phyloP scores from a whole-genome alignment of 352 stramenopile species.

The Pythium dissotocum region DNA sequence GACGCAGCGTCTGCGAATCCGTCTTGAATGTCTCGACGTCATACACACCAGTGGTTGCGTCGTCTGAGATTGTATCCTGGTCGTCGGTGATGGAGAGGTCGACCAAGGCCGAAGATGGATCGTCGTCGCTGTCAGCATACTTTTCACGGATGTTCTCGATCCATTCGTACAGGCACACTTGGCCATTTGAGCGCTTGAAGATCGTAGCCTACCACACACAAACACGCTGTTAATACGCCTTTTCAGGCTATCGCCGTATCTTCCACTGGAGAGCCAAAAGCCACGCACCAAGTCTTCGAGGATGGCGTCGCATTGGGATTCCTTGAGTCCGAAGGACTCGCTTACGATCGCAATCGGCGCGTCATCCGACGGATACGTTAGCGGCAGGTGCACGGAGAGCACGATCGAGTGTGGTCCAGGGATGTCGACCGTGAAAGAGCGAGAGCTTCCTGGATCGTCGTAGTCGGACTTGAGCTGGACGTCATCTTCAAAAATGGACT shows the following conservation, averaged over 20 bases:
- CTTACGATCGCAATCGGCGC: constrained; percentile 76
- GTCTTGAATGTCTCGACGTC: constrained; percentile 42
- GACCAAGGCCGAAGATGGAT: constrained; percentile 16
- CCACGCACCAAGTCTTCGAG: constrained; percentile 33
- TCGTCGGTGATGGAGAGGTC: constrained; percentile 4
- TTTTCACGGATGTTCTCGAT: constrained; percentile 80
- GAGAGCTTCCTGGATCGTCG: constrained; percentile 39
- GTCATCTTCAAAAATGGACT: constrained; percentile 82
- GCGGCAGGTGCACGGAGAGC: constrained; percentile 69
- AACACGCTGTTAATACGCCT: constrained; percentile 11
- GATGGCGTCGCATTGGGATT: constrained; percentile 63
- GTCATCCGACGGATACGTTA: constrained; percentile 68
- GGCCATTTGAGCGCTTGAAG: constrained; percentile 67
- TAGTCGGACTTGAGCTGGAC: constrained; percentile 55
- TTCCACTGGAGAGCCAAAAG: background rate
- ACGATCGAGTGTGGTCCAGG: constrained; percentile 64
- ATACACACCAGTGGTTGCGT: constrained; percentile 14
- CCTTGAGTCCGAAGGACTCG: constrained; percentile 81
- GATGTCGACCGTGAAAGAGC: constrained; percentile 63
- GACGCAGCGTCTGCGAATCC: constrained; percentile 59
- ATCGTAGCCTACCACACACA: constrained; percentile 37
- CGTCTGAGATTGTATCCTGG: constrained; percentile 13
- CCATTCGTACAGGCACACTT: constrained; percentile 89
- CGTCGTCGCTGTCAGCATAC: constrained; percentile 51
- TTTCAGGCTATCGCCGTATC: background rate